Conservation (phyloP, 176 grass and related monocot species). For the Oryza longistaminata region DNA sequence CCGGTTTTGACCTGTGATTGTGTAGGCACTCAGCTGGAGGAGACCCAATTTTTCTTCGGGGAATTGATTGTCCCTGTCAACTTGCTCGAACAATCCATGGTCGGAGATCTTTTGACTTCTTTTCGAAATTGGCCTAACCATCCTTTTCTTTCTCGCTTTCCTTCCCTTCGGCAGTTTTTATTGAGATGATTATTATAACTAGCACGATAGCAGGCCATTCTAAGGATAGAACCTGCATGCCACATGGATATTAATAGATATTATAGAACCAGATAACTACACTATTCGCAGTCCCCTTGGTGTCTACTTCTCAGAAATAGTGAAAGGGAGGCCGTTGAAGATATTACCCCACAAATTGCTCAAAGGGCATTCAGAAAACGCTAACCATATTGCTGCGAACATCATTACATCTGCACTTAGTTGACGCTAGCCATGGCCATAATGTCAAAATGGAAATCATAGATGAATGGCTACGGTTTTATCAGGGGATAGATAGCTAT, state of each 20-base stretch:
- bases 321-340: background rate
- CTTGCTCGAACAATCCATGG: constrained; percentile 42
- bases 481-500: background rate
- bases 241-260: constrained; percentile 27
- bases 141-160: constrained; percentile 31
- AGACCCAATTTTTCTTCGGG: constrained; percentile 37
- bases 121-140: constrained; percentile 53
- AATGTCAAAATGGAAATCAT: background rate
- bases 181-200: constrained; percentile 27
- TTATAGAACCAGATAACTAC: background rate
- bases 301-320: background rate
- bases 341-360: background rate
- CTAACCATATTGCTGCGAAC: background rate
- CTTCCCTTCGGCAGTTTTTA: constrained; percentile 29
- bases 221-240: constrained; percentile 35
- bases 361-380: background rate
- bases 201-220: constrained; percentile 41
- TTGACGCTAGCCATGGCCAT: background rate
- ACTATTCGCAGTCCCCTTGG: background rate
- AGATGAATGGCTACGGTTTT: background rate
- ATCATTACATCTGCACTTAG: background rate
- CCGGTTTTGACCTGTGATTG: constrained; percentile 63
- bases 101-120: constrained; percentile 54
- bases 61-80: constrained; percentile 56
- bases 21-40: constrained; percentile 41